phyloP scores from a whole-genome alignment of 2,329 filamentous ascomycete genomes.

The Fusarium pseudocircinatum region DNA sequence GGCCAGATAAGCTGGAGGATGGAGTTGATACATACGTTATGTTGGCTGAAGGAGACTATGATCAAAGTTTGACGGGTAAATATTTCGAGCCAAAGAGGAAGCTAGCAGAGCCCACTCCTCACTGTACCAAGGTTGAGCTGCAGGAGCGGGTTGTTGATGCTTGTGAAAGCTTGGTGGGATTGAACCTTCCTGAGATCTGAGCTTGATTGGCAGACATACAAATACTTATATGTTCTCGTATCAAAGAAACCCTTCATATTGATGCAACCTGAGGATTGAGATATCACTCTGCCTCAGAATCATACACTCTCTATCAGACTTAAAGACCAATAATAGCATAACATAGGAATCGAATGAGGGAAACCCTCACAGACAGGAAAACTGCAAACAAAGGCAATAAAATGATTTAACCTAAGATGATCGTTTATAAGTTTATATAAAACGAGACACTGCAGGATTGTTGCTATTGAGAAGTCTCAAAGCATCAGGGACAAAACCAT shows the following conservation, averaged over 20 bases:
- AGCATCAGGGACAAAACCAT: not conserved
- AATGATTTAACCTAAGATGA: rapidly evolving
- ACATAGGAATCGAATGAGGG: too few relatives aligned
- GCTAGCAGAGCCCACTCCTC: not conserved
- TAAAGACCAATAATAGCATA: too few relatives aligned
- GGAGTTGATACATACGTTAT: slow-evolving; percentile 31
- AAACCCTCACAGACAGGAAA: not conserved
- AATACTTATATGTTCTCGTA: rapidly evolving
- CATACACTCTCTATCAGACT: rapidly evolving
- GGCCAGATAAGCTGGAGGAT: slow-evolving; percentile 30
- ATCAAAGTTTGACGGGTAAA: slow-evolving; percentile 22
- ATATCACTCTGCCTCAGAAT: rapidly evolving
- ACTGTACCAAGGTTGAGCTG: slow-evolving; percentile 8
- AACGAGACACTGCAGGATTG: too few relatives aligned
- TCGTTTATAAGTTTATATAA: rapidly evolving
- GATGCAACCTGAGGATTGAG: rapidly evolving
- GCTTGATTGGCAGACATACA: rapidly evolving
- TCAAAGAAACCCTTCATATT: rapidly evolving
- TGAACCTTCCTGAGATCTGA: not conserved
- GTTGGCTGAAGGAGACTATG: slow-evolving; percentile 34
- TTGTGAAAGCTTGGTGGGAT: slow-evolving; percentile 19
- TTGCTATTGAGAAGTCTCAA: not conserved
- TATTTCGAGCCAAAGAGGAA: slow-evolving; percentile 33
- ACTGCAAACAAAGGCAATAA: rapidly evolving
- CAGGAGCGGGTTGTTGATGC: slow-evolving; percentile 24